Conservation (phyloP, 2,329 filamentous ascomycete species). For the Colletotrichum chlorophyti region DNA sequence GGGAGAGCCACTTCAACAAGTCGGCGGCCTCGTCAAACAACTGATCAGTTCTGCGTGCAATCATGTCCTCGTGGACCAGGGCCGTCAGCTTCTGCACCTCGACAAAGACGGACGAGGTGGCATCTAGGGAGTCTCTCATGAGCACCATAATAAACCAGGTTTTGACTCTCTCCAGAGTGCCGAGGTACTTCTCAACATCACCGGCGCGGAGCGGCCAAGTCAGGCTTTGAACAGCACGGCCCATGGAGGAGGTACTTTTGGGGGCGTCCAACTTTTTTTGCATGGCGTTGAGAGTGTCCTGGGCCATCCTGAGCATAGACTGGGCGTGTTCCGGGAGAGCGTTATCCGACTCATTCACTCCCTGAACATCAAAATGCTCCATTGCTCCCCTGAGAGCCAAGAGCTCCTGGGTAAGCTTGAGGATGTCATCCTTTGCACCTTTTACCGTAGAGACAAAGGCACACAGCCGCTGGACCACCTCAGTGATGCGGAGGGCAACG, state of each 20-base stretch:
- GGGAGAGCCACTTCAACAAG: constrained; percentile 31
- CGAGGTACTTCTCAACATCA: constrained; percentile 31
- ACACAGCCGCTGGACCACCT: constrained; percentile 31
- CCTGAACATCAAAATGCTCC: constrained; percentile 30
- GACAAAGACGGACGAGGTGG: constrained; percentile 28
- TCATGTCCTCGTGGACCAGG: constrained; percentile 32
- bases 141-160: constrained; percentile 36
- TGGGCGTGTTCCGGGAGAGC: constrained; percentile 18
- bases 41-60: constrained; percentile 23
- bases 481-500: constrained; percentile 29
- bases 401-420: constrained; percentile 33
- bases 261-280: constrained; percentile 26
- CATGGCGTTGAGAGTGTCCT: constrained; percentile 31
- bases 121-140: constrained; percentile 31
- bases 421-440: constrained; percentile 34
- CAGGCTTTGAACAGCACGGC: constrained; percentile 20
- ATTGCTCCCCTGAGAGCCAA: constrained; percentile 34
- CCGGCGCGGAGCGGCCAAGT: constrained; percentile 32
- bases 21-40: constrained; percentile 29
- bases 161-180: constrained; percentile 33
- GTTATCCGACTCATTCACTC: neutral
- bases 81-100: constrained; percentile 31
- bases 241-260: constrained; percentile 21
- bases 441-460: constrained; percentile 29
- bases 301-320: constrained; percentile 31